Conservation (phyloP, 331 rosid genomes). For the Malus hybrid region DNA sequence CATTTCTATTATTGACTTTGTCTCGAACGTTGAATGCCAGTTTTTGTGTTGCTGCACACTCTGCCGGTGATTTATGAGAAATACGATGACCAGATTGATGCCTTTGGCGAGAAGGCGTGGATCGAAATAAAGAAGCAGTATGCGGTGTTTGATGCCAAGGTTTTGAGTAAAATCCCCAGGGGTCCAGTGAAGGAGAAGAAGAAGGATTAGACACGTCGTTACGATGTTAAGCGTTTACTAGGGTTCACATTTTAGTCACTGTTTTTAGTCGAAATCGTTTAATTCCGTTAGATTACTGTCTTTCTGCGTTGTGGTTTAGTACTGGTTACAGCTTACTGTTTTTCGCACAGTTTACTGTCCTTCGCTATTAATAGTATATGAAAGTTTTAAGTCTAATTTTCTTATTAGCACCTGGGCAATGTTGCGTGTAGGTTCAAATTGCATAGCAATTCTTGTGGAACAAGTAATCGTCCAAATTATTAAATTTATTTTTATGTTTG, state of each 20-base stretch:
- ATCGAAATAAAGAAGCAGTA: slow-evolving; percentile 78
- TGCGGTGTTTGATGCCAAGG: slow-evolving; percentile 66
- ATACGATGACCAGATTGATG: slow-evolving; percentile 70
- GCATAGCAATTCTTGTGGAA: neutral
- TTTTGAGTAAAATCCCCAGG: slow-evolving; percentile 70
- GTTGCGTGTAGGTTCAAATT: neutral
- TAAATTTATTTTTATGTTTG: too few species aligned
- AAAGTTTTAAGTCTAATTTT: neutral
- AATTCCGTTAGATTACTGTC: neutral
- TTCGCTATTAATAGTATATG: neutral
- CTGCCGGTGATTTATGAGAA: slow-evolving; percentile 75
- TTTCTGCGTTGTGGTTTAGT: neutral
- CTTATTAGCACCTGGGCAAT: neutral
- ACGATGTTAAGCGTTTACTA: slow-evolving; percentile 2
- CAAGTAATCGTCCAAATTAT: neutral
- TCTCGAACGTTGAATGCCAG: slow-evolving; percentile 30
- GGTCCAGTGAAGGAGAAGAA: slow-evolving; percentile 51
- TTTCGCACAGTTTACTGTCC: too few species aligned
- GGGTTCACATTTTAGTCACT: neutral
- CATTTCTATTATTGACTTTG: neutral
- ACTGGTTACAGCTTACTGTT: slow-evolving; percentile 5
- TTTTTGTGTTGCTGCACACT: slow-evolving; percentile 55
- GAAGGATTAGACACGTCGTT: slow-evolving; percentile 38
- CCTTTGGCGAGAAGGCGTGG: slow-evolving; percentile 61
- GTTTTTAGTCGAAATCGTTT: neutral